Conservation (phyloP, 257 asterid genomes). For the Solanum pimpinellifolium region DNA sequence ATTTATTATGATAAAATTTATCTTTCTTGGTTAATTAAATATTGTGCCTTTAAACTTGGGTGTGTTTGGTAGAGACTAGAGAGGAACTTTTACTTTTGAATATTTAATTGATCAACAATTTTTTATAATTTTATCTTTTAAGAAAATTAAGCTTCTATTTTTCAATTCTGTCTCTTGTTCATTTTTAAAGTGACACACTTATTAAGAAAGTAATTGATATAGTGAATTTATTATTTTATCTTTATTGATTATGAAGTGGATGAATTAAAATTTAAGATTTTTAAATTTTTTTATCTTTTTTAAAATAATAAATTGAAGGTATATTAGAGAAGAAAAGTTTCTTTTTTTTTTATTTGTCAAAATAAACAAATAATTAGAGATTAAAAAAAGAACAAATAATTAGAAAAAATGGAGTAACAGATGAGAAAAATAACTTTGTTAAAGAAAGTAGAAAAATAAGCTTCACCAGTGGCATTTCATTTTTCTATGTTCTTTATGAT, state of each 20-base stretch:
- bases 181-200: too few relatives aligned
- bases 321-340: too few relatives aligned
- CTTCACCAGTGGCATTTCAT: not conserved
- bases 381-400: too few relatives aligned
- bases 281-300: too few relatives aligned
- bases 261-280: too few relatives aligned
- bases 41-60: not conserved
- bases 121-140: not conserved
- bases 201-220: too few relatives aligned
- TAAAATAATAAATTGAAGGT: too few relatives aligned
- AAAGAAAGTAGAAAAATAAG: not conserved
- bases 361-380: too few relatives aligned
- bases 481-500: not conserved
- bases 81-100: not conserved
- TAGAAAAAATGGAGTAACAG: rapidly evolving
- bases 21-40: not conserved
- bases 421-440: too few relatives aligned
- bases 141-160: not conserved
- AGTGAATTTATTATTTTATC: too few relatives aligned
- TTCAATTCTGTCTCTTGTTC: rapidly evolving
- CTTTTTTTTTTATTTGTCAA: too few relatives aligned
- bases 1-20: not conserved
- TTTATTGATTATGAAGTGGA: too few relatives aligned
- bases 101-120: not conserved
- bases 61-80: not conserved